These are phyloP conservation scores for Tetrahymena malaccensis DNA, from an alignment of 73 alveolate genomes.

Conservation along the genomic window DNA sequence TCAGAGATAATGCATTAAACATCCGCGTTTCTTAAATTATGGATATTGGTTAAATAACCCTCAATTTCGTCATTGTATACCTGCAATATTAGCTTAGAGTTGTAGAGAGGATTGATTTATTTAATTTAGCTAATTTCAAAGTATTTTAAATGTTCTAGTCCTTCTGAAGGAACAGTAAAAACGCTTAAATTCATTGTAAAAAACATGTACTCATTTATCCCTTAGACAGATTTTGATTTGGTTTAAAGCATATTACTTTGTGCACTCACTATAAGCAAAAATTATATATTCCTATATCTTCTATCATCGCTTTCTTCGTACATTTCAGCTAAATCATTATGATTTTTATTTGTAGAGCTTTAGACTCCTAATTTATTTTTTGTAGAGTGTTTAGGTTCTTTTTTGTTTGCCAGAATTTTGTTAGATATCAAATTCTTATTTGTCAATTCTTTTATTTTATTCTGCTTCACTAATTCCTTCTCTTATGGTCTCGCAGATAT, in stretches of 20 bases:
- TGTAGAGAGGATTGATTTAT: background rate
- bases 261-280: background rate
- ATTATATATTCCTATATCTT: background rate
- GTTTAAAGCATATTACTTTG: background rate
- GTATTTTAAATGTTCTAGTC: background rate
- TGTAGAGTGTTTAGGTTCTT: background rate
- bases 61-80: background rate
- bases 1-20: background rate
- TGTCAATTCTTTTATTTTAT: background rate
- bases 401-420: background rate
- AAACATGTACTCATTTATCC: background rate
- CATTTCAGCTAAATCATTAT: background rate
- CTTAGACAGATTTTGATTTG: background rate
- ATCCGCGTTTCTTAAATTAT: background rate
- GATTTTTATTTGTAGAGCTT: background rate
- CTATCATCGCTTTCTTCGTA: background rate
- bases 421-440: background rate
- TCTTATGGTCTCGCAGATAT: background rate
- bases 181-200: background rate
- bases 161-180: background rate
- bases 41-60: background rate
- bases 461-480: background rate
- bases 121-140: background rate
- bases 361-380: background rate
- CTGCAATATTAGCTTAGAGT: background rate